Evolutionary conservation across 1,284 basidiomycete genomes (phyloP), one percentile per base, ranked within the genome.

Genomic region (Tremellales sp.): DNA sequence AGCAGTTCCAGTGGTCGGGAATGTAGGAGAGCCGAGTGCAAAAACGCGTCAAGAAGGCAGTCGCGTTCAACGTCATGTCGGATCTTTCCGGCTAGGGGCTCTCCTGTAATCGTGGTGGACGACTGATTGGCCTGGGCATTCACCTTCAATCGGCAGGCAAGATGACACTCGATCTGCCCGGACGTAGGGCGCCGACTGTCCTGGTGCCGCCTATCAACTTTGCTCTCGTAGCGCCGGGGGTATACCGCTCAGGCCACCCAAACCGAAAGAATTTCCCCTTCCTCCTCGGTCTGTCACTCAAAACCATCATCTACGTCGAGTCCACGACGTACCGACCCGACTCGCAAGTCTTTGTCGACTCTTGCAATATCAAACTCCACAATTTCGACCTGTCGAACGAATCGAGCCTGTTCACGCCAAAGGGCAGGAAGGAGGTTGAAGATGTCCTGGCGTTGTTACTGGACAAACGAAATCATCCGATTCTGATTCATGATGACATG

Each of bases 151-250:
- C n/a, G n/a, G n/a, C n/a, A n/a, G n/a, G n/a, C n/a, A n/a, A n/a
- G n/a, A n/a, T n/a, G n/a, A n/a, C n/a, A n/a, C n/a, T n/a, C n/a
- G n/a, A n/a, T n/a, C n/a, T n/a, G n/a, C n/a, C n/a, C n/a, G n/a
- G n/a, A 33, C 29, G 8, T n/a, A 33, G n/a, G 19, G 8, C 36
- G 19, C 36, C 62, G 1, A 53, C 59, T 5, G 57, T 67, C 13
- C 52, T 73, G 7, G 68, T 76, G 6, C 65, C 74, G 36, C 75
- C 76, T 11, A 75, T 76, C 58, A 76, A 76, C 57, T 77, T 76
- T 56, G 72, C 72, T 2, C 65, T 74, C 23, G 70, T 73, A 44
- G 67, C 61, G 27, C 65, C 64, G 1, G 67, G 68, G 7, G 58
- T 73, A n/a, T 72, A 71, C 48, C 51, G 71, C 11, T 68, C 63